Evolutionary conservation across 2,329 filamentous ascomycete species (phyloP), one percentile per base, ranked within the genome.

Genomic region (Colletotrichum scovillei): DNA sequence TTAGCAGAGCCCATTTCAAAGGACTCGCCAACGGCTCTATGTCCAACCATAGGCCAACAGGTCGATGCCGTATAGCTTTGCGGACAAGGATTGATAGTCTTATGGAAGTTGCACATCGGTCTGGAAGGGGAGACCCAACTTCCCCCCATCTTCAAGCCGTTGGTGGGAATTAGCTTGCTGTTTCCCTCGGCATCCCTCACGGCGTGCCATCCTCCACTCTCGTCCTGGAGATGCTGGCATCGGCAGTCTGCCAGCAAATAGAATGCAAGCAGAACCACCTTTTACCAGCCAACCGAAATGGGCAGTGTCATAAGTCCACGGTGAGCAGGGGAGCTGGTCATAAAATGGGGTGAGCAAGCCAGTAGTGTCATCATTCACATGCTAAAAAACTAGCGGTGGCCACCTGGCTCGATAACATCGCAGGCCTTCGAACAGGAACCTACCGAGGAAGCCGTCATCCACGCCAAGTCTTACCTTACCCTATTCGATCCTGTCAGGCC

Each of bases 331-430:
- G 57, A 22, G 26, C 46, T 42, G 46, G 42, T 57, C 30, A 19
- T 19, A 59, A 35, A 60, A 58, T 19, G 58, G 65, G 24, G 65
- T 58, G 69, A 52, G 30, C 26, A 42, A 52, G 52, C 56, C 53
- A 42, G 60, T 59, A 55, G 60, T 64, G 66, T 65, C 59, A 55
- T 70, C 59, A 55, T 73, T 73, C 70, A 73, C 70, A 65, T 73
- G 70, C 66, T 70, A 70, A 70, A 73, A 73, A 63, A 65, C 55
- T 65, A 65, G 60, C 60, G 70, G 60, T 70, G 67, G 60, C 65
- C 65, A 55, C 32, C 57, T 59, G 35, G 28, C 19, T 63, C 24
- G 63, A 32, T 49, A 60, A 30, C 46, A 68, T 72, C 52, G 53
- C 59, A 67, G 67, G 66, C 53, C 46, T 46, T 55, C 9, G 46